A percentile compares a stretch with the other conserved stretches of the same genome.
Conservation (phyloP, 345 rosid genomes). For the Nasturtium officinale region DNA sequence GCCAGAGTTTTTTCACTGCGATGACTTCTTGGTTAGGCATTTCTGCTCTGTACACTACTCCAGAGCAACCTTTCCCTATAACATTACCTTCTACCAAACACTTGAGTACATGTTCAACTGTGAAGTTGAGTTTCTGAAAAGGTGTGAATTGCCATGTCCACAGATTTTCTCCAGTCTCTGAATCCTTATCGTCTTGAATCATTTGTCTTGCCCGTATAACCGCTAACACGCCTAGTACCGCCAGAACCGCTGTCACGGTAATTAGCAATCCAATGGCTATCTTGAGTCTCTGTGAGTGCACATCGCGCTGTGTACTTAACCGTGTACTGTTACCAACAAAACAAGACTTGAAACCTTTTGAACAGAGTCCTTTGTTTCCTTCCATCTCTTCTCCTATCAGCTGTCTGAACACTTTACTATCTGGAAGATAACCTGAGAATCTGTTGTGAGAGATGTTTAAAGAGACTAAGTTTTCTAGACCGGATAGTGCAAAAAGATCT, state of each 20-base stretch:
- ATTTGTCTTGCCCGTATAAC: conserved; percentile 54
- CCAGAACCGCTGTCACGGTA: conserved; percentile 51
- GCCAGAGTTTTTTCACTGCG: conserved; percentile 91
- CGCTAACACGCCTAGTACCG: conserved; percentile 57
- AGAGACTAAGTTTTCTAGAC: conserved; percentile 69
- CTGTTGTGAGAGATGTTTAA: conserved; percentile 78
- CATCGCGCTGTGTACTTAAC: conserved; percentile 28
- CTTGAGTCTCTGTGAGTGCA: conserved; percentile 51
- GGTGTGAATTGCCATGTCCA: conserved; percentile 87
- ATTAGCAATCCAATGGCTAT: conserved; percentile 59
- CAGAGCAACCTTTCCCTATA: conserved; percentile 89
- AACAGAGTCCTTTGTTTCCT: conserved; percentile 61
- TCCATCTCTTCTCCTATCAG: conserved; percentile 54
- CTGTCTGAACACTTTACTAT: conserved; percentile 67
- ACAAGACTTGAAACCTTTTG: conserved; percentile 59
- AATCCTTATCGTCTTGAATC: conserved; percentile 51
- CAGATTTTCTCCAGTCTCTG: conserved; percentile 54
- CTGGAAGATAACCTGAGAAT: conserved; percentile 77
- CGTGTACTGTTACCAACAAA: conserved; percentile 49
- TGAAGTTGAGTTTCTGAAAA: conserved; percentile 71
- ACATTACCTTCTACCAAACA: conserved; percentile 70
- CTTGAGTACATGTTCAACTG: conserved; percentile 66
- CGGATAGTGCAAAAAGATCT: conserved; percentile 52
- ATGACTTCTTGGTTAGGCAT: conserved; percentile 64
- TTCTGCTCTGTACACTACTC: conserved; percentile 80